Evolutionary conservation across 441 rosid genomes (phyloP).

Genomic region (Populus hybrid): DNA sequence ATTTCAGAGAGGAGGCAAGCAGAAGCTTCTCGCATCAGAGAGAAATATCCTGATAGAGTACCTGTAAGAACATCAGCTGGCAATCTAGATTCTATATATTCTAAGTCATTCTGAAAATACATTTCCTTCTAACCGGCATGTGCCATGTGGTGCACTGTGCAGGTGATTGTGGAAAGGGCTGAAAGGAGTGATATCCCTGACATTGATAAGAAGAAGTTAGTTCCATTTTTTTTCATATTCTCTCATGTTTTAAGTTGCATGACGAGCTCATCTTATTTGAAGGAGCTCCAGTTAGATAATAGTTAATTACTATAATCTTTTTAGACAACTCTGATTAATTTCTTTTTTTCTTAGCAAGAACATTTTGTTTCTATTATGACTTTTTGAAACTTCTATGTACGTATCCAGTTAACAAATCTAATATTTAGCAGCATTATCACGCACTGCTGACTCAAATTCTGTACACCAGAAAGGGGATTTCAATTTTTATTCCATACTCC

Average conservation of each 20-base stretch:
- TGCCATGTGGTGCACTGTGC: slow-evolving; percentile 29
- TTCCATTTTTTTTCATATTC: slow-evolving; percentile 8
- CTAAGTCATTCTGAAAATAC: slow-evolving; percentile 7
- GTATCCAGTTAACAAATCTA: neutral
- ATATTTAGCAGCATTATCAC: neutral
- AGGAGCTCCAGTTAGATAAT: too few relatives aligned
- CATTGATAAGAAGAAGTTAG: slow-evolving; percentile 94
- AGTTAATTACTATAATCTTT: too few relatives aligned
- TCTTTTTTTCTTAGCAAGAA: too few relatives aligned
- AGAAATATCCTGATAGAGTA: slow-evolving; percentile 84
- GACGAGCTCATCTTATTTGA: neutral
- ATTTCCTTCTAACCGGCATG: slow-evolving; percentile 4
- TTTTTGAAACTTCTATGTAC: neutral
- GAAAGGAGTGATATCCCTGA: slow-evolving; percentile 91
- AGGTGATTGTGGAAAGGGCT: slow-evolving; percentile 94
- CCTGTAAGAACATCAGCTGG: slow-evolving; percentile 47
- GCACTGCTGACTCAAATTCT: neutral
- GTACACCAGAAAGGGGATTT: neutral
- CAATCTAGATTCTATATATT: neutral
- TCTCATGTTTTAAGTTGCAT: neutral
- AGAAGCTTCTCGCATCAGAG: slow-evolving; percentile 82
- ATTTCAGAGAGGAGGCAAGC: slow-evolving; percentile 81
- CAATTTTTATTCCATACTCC: neutral
- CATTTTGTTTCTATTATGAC: neutral
- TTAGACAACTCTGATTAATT: too few relatives aligned